A percentile compares a stretch with the other conserved stretches of the same genome.
Evolutionary conservation across 257 asterid species (phyloP).

Genomic region (Solanum neorickii): DNA sequence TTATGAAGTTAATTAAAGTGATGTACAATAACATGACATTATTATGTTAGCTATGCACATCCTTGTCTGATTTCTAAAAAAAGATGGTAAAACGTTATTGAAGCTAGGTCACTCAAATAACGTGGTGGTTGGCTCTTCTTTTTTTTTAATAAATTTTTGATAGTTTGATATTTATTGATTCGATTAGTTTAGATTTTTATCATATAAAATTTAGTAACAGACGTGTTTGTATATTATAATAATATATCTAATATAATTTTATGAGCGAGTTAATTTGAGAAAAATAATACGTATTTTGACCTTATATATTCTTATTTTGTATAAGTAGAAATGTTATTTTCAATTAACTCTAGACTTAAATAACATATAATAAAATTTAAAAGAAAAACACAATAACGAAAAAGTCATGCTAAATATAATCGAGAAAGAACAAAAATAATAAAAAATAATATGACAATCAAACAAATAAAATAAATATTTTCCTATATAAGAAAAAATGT

Average conservation of each 20-base stretch:
- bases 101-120: neutral
- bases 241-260: too few species aligned
- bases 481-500: too few species aligned
- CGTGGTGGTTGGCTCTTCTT: neutral
- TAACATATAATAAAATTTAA: too few species aligned
- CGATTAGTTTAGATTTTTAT: fast-evolving
- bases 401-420: too few species aligned
- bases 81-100: neutral
- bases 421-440: neutral
- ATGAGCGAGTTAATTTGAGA: fast-evolving
- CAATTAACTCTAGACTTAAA: neutral
- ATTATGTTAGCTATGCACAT: neutral
- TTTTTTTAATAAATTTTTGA: neutral
- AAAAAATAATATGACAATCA: too few species aligned
- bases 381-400: neutral
- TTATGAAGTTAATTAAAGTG: neutral
- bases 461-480: too few species aligned
- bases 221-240: too few species aligned
- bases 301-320: too few species aligned
- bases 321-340: too few species aligned
- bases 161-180: neutral
- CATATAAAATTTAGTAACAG: neutral
- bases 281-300: too few species aligned
- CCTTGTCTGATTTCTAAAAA: neutral
- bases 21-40: neutral